phyloP scores from a whole-genome alignment of 192 early-diverging fungal species.

The Gryganskiella cystojenkinii region DNA sequence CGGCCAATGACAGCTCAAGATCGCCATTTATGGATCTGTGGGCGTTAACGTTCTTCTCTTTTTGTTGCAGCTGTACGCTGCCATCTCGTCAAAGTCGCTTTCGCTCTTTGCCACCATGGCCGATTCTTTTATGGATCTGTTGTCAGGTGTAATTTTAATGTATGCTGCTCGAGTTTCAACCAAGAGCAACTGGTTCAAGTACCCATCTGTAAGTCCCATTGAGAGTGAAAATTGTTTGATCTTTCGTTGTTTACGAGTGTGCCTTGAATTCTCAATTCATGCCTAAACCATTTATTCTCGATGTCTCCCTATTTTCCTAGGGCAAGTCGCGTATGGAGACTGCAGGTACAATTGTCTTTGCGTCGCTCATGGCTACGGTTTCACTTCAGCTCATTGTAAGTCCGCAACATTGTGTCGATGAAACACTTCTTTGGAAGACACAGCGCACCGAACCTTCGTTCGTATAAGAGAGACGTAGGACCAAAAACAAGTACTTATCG shows the following conservation, averaged over 20 bases:
- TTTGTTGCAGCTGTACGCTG: constrained; percentile 74
- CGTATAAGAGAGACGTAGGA: not conserved
- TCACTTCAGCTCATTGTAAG: constrained; percentile 74
- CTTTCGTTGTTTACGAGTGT: not conserved
- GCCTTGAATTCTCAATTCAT: too few species aligned
- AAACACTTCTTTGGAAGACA: too few species aligned
- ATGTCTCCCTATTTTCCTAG: constrained; percentile 15
- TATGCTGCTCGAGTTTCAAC: constrained; percentile 70
- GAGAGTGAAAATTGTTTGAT: too few species aligned
- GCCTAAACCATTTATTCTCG: too few species aligned
- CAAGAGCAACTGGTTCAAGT: constrained; percentile 70
- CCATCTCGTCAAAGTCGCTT: constrained; percentile 77
- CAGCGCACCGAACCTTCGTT: not conserved
- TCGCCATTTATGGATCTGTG: constrained; percentile 77
- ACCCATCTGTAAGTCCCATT: constrained; percentile 74
- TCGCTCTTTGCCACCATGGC: constrained; percentile 85
- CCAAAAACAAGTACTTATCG: not conserved
- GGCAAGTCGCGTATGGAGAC: constrained; percentile 83
- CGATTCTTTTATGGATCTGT: constrained; percentile 84
- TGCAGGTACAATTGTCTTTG: constrained; percentile 82
- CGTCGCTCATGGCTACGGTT: constrained; percentile 79
- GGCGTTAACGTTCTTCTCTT: constrained; percentile 76
- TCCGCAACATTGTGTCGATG: not conserved
- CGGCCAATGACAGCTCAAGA: constrained; percentile 57
- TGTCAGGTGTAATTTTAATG: constrained; percentile 72